Conservation (phyloP, 2,329 filamentous ascomycete genomes). For the Phaeosphaeriaceae sp. region DNA sequence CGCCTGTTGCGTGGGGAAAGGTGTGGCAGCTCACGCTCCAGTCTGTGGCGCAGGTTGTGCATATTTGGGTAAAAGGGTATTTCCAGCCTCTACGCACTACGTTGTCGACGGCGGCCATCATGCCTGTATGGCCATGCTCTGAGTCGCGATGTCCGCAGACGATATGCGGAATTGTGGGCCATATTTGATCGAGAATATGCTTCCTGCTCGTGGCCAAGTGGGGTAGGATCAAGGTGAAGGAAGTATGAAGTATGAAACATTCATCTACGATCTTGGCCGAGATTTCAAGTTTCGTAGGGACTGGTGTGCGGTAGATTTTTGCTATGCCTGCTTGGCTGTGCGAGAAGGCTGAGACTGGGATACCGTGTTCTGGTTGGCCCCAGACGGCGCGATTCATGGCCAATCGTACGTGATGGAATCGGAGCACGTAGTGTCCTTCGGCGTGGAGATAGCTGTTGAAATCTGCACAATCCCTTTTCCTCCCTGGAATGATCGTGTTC, state of each 20-base stretch:
- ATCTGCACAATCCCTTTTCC: conserved; percentile 24
- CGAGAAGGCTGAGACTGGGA: conserved; percentile 24
- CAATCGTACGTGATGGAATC: conserved; percentile 39
- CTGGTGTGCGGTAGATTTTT: conserved; percentile 20
- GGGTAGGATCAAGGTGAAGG: conserved; percentile 25
- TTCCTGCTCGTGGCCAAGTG: conserved; percentile 10
- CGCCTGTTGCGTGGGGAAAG: conserved; percentile 13
- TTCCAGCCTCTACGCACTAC: conserved; percentile 23
- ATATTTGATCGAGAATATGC: conserved; percentile 20
- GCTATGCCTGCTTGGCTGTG: conserved; percentile 12
- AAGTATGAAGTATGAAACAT: conserved; percentile 27
- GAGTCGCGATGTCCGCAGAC: conserved; percentile 34
- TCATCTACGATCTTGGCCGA: conserved; percentile 21
- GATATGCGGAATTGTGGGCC: conserved; percentile 31
- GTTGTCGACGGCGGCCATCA: conserved; percentile 29
- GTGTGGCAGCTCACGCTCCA: conserved; percentile 21
- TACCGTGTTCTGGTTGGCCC: conserved; percentile 30
- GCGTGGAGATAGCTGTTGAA: conserved; percentile 36
- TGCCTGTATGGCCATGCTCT: conserved; percentile 27
- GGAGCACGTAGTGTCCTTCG: conserved; percentile 23
- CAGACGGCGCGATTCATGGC: conserved; percentile 25
- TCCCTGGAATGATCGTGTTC: conserved; percentile 1
- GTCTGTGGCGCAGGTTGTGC: conserved; percentile 34
- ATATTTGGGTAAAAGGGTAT: conserved; percentile 24
- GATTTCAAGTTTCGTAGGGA: conserved; percentile 15